Base-by-base conservation (phyloP, 768 basidiomycete genomes). In the Auriculariales sp. region DNA sequence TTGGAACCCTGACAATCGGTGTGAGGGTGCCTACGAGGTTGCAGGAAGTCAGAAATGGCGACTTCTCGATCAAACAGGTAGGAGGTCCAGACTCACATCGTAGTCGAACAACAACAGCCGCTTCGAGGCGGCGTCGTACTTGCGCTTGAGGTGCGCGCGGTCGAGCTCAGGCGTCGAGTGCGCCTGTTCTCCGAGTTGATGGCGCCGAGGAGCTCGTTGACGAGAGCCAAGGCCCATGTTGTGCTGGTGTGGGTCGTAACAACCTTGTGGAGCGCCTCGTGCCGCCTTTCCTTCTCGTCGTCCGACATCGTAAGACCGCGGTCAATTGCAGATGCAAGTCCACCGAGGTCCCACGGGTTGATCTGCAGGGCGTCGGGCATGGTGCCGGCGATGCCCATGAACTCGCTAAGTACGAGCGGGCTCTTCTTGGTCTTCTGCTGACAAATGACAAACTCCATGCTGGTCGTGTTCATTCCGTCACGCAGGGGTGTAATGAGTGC, bases 381-480 rank as follows among this genome's bases (percentile, higher is more conserved):
- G 54, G 88, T 81, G 58, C 86, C 81, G 48, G 88, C 86, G 58
- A 95, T 95, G 9, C 94, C 94, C 86, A 95, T 95, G 61, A 98
- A 98, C 67, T 99, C 94, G 59, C 87, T 91, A 49, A 99, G 69
- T 53, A 97, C 84, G 47, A 92, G 78, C 0, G 94, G 92, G 30
- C 78, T 81, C 65, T 78, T 79, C 61, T 83, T 82, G 47, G 88
- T 84, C 57, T 71, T 73, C 56, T 85, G 78, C 66, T 99, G 94
- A 29, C 92, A 91, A 53, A 98, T 85, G 27, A 94, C 85, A 64
- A 93, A 97, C 65, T 98, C 94, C 91, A 95, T 94, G 47, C 82
- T 84, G 0, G 93, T 95, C 12, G 94, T 97, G 72, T 99, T 99
- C 95, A 98, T 98, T 4, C 94, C 95, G 60, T 99, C 94, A 29